Evolutionary conservation across 2,329 filamentous ascomycete genomes (phyloP).

Genomic region (Dichotomopilus funicola): DNA sequence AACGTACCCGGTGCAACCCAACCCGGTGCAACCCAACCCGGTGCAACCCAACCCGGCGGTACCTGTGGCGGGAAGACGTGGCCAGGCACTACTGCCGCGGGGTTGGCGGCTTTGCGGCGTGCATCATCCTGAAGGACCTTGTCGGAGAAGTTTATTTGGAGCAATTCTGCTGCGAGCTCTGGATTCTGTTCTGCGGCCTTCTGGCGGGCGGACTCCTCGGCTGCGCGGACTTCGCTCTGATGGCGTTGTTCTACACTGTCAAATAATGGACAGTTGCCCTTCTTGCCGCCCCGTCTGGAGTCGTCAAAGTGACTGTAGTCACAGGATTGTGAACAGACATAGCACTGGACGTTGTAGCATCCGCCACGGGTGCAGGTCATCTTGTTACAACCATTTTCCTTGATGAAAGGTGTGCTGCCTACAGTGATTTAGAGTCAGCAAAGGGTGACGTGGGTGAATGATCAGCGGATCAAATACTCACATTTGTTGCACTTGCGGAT

Average conservation of each 20-base stretch:
- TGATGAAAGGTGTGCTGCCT: constrained; percentile 70
- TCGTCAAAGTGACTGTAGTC: constrained; percentile 68
- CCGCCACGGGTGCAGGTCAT: constrained; percentile 59
- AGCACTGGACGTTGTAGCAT: constrained; percentile 53
- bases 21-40: too few relatives aligned
- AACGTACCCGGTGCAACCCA: too few relatives aligned
- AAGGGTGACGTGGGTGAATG: background rate
- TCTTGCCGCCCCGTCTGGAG: constrained; percentile 36
- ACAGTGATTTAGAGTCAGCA: constrained; percentile 9
- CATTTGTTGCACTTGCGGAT: constrained; percentile 69
- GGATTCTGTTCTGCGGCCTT: constrained; percentile 54
- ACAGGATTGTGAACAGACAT: constrained; percentile 63
- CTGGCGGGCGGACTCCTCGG: constrained; percentile 51
- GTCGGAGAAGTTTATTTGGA: constrained; percentile 55
- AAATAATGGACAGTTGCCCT: constrained; percentile 59
- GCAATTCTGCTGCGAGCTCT: constrained; percentile 47
- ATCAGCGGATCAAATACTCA: constrained; percentile 20
- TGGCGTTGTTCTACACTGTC: constrained; percentile 57
- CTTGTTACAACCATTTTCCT: constrained; percentile 75
- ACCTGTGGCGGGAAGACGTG: background rate
- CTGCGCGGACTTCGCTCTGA: constrained; percentile 54
- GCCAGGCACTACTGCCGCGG: background rate
- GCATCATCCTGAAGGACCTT: constrained; percentile 40
- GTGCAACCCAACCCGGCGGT: too few relatives aligned
- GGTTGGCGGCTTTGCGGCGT: constrained; percentile 16